Percentiles rank a stretch among this genome's conserved stretches.
phyloP scores from a whole-genome alignment of 139 green algal species.

The Astrephomene gubernaculifera region DNA sequence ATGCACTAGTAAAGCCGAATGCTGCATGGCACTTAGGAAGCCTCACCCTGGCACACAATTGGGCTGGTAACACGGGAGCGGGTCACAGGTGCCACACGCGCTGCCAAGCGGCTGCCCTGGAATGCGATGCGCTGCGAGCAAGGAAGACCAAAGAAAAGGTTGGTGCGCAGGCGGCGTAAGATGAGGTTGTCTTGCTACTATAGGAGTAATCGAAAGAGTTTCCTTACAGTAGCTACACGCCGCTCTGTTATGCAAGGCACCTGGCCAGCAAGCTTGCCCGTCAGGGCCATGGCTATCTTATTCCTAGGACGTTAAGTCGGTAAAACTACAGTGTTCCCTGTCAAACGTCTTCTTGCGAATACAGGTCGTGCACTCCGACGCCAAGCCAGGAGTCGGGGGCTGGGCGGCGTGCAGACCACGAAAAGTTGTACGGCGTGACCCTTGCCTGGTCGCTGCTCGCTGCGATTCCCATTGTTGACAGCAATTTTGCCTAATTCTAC shows the following conservation, averaged over 20 bases:
- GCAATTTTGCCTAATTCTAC: too few species aligned
- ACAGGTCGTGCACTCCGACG: neutral
- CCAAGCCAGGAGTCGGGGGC: neutral
- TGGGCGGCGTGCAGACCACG: constrained; percentile 16
- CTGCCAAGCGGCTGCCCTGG: constrained; percentile 5
- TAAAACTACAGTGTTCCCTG: too few species aligned
- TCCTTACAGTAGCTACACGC: constrained; percentile 29
- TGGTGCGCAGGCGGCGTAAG: neutral
- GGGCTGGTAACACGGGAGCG: constrained; percentile 2
- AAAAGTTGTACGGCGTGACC: constrained; percentile 19
- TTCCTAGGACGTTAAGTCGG: neutral
- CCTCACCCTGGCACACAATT: constrained; percentile 39
- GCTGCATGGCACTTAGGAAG: too few species aligned
- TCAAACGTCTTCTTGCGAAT: too few species aligned
- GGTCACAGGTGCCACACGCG: neutral
- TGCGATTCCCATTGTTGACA: too few species aligned
- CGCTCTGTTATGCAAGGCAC: constrained; percentile 7
- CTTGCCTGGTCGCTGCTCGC: too few species aligned
- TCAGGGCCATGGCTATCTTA: constrained; percentile 23
- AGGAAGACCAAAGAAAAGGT: neutral
- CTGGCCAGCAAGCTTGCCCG: constrained; percentile 12
- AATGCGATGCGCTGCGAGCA: constrained; percentile 26
- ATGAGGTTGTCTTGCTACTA: neutral
- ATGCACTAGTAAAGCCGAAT: too few species aligned
- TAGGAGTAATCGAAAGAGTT: neutral